phyloP scores from a whole-genome alignment of 2,329 filamentous ascomycete genomes.

The Scedosporium aurantiacum region DNA sequence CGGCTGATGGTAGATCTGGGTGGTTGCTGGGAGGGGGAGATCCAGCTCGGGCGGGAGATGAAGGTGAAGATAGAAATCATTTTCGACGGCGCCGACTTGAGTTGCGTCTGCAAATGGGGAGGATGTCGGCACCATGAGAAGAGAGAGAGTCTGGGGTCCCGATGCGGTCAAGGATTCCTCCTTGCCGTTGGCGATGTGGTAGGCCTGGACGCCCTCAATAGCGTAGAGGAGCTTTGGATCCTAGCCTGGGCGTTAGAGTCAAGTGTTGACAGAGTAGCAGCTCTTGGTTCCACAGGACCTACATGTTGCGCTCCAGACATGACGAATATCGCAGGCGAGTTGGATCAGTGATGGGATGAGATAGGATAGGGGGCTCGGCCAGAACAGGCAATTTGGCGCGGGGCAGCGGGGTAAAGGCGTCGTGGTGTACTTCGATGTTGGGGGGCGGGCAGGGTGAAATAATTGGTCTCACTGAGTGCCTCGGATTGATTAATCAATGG shows the following conservation, averaged over 20 bases:
- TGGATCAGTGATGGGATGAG: neutral
- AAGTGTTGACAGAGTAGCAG: neutral
- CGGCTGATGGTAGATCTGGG: conserved; percentile 93
- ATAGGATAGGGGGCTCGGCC: neutral
- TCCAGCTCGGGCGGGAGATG: conserved; percentile 92
- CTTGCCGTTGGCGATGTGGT: conserved; percentile 79
- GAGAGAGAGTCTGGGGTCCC: conserved; percentile 80
- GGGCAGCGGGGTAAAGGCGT: neutral
- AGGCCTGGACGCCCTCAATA: conserved; percentile 79
- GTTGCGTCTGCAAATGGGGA: conserved; percentile 52
- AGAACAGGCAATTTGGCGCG: neutral
- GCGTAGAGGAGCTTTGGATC: conserved; percentile 58
- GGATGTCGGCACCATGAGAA: conserved; percentile 91
- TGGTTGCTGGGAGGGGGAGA: conserved; percentile 84
- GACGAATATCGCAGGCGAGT: neutral
- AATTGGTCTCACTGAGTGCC: no score
- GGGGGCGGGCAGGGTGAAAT: no score
- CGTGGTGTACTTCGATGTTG: no score
- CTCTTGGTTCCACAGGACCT: neutral
- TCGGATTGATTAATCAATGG: no score
- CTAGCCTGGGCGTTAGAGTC: conserved; percentile 18
- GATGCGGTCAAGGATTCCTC: conserved; percentile 74
- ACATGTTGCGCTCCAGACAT: conserved; percentile 6
- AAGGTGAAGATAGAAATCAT: conserved; percentile 95
- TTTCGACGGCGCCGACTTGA: conserved; percentile 52